Percentiles rank a stretch among this genome's conserved stretches.
Conservation (phyloP, 2,329 filamentous ascomycete genomes). For the Apiospora koreana region DNA sequence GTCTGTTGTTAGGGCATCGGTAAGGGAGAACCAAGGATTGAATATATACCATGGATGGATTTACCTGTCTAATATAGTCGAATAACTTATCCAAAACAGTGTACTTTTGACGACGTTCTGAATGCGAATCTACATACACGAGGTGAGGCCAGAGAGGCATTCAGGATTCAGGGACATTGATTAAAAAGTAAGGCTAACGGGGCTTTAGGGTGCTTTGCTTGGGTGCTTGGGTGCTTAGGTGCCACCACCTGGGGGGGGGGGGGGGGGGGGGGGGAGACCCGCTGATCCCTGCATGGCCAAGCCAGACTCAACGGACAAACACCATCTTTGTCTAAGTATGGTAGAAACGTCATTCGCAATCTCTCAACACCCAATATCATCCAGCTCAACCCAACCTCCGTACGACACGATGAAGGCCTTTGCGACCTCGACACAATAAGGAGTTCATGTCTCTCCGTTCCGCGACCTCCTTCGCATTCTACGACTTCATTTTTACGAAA, state of each 20-base stretch:
- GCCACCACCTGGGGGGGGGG: too few relatives aligned
- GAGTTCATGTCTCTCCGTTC: not conserved
- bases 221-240: too few relatives aligned
- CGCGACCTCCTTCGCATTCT: not conserved
- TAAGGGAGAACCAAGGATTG: not conserved
- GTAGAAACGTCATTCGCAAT: constrained; percentile 7
- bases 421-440: not conserved
- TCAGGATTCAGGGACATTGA: not conserved
- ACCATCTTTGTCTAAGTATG: constrained; percentile 1
- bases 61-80: not conserved
- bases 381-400: constrained; percentile 2
- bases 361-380: not conserved
- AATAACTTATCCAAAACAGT: not conserved
- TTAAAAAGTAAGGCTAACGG: not conserved
- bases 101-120: not conserved
- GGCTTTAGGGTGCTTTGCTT: too few relatives aligned
- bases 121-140: not conserved
- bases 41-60: not conserved
- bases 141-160: too few relatives aligned
- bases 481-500: not conserved
- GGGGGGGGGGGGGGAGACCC: constrained; percentile 2
- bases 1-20: not conserved
- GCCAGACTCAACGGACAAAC: not conserved
- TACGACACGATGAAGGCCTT: not conserved
- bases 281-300: constrained; percentile 3